Conservation (phyloP, 2,329 filamentous ascomycete genomes). For the Ophiocordyceps sinensis region DNA sequence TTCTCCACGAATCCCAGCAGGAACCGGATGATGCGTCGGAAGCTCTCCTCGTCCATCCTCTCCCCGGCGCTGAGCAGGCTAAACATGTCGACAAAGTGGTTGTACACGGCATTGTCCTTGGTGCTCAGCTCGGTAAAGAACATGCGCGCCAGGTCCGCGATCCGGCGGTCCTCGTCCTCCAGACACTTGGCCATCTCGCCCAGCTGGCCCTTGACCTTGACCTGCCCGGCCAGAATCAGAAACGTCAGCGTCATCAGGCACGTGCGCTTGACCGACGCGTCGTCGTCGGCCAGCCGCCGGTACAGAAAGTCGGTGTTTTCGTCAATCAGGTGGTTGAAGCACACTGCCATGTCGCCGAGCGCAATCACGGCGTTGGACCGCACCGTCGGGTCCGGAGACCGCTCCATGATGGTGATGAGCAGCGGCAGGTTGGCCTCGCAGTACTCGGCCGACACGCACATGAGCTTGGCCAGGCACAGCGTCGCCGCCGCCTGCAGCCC, state of each 20-base stretch:
- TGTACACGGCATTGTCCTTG: slow-evolving; percentile 98
- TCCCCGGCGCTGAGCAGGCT: slow-evolving; percentile 74
- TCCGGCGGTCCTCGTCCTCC: slow-evolving; percentile 88
- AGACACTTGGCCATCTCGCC: slow-evolving; percentile 99
- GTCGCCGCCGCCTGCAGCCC: slow-evolving; percentile 88
- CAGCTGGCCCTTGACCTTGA: slow-evolving; percentile 97
- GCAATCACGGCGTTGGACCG: slow-evolving; percentile 94
- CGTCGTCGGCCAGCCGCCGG: slow-evolving; percentile 75
- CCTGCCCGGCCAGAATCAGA: slow-evolving; percentile 88
- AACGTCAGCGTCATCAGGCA: slow-evolving; percentile 98
- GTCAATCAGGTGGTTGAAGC: slow-evolving; percentile 98
- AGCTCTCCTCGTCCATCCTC: slow-evolving; percentile 67
- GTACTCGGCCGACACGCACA: slow-evolving; percentile 96
- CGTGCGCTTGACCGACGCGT: slow-evolving; percentile 85
- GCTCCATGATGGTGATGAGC: slow-evolving; percentile 94
- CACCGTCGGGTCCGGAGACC: slow-evolving; percentile 80
- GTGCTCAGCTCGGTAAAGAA: slow-evolving; percentile 97
- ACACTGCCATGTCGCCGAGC: slow-evolving; percentile 96
- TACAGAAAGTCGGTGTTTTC: slow-evolving; percentile 99
- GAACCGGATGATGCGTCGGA: slow-evolving; percentile 82
- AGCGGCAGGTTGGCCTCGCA: slow-evolving; percentile 87
- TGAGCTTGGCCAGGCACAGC: slow-evolving; percentile 89
- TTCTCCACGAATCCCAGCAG: slow-evolving; percentile 94
- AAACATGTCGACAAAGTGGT: slow-evolving; percentile 99
- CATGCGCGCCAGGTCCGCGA: slow-evolving; percentile 88